Evolutionary conservation across 2,329 filamentous ascomycete genomes (phyloP).

Genomic region (Fusarium vanettenii): DNA sequence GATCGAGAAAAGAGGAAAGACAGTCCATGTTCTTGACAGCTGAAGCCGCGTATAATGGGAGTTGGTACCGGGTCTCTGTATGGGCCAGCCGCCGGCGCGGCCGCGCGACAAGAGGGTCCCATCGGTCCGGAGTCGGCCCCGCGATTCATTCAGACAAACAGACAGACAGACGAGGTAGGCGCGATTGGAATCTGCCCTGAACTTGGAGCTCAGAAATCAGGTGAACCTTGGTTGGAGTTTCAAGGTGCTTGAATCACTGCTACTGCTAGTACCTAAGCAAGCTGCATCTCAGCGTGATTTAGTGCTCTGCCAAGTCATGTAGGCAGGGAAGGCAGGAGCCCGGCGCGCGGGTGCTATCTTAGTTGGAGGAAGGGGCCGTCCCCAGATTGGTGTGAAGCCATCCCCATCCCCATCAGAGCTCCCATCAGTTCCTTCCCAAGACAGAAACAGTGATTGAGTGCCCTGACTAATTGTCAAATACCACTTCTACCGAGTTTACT

Average conservation of each 20-base stretch:
- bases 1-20: neutral
- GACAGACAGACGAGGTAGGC: neutral
- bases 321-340: neutral
- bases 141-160: neutral
- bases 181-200: neutral
- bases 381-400: constrained; percentile 2
- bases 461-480: neutral
- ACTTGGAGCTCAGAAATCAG: neutral
- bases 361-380: neutral
- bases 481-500: neutral
- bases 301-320: neutral
- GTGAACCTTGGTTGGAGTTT: neutral
- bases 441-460: neutral
- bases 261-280: neutral
- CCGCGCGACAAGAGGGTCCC: neutral
- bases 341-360: neutral
- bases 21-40: neutral
- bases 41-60: neutral
- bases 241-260: neutral
- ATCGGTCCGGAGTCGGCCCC: neutral
- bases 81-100: neutral
- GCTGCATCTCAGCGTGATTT: neutral
- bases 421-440: neutral
- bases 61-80: neutral
- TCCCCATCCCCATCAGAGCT: neutral